phyloP scores from a whole-genome alignment of 345 rosid genomes.

The Sisymbrium altissimum region DNA sequence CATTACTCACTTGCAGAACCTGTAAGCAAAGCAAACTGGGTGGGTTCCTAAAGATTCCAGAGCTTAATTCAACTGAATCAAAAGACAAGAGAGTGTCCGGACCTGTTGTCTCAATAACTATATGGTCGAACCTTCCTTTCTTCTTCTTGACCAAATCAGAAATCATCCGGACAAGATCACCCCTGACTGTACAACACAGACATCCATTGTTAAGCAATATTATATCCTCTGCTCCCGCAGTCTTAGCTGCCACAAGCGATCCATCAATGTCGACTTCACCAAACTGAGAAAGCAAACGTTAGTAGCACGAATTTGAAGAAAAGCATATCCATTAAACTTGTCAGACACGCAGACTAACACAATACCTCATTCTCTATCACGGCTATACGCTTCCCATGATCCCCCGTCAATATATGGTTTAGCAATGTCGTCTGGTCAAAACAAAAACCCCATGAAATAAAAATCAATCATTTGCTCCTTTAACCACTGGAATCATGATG shows the following conservation, averaged over 20 bases:
- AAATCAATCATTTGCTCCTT: background rate
- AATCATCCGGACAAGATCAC: conserved; percentile 97
- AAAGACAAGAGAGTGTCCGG: background rate
- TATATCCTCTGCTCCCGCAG: conserved; percentile 85
- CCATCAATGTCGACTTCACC: conserved; percentile 97
- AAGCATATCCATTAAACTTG: background rate
- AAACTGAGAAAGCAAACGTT: conserved; percentile 46
- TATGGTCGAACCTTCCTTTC: conserved; percentile 88
- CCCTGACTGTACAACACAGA: conserved; percentile 95
- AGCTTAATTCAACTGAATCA: background rate
- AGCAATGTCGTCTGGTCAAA: conserved; percentile 74
- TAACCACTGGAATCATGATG: background rate
- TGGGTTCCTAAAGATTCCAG: background rate
- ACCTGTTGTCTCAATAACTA: conserved; percentile 98
- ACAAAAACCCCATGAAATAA: background rate
- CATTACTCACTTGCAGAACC: background rate
- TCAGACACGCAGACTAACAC: background rate
- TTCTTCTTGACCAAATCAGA: conserved; percentile 66
- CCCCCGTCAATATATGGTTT: conserved; percentile 85
- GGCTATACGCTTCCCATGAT: conserved; percentile 91
- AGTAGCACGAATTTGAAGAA: conserved; percentile 1
- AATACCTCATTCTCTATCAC: conserved; percentile 95
- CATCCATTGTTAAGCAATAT: conserved; percentile 93
- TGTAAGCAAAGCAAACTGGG: background rate
- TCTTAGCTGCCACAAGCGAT: conserved; percentile 85